phyloP scores from a whole-genome alignment of 495 filamentous ascomycete genomes.

The Penicillium longicatenatum region DNA sequence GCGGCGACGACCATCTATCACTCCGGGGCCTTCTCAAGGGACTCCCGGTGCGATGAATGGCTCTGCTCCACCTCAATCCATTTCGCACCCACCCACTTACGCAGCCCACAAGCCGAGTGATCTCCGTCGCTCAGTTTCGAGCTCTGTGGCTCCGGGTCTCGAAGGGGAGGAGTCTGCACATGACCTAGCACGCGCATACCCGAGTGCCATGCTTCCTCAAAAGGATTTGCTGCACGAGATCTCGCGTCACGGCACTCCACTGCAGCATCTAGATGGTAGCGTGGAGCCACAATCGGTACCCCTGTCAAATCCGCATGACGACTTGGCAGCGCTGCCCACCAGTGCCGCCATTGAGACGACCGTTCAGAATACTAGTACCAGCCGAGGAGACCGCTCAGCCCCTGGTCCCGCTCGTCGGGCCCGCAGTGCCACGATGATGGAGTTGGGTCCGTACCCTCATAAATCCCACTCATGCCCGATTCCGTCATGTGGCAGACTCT shows the following conservation, averaged over 20 bases:
- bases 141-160: slow-evolving; percentile 78
- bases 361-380: slow-evolving; percentile 61
- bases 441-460: slow-evolving; percentile 92
- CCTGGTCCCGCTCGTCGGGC: slow-evolving; percentile 81
- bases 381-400: slow-evolving; percentile 62
- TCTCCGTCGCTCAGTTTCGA: slow-evolving; percentile 87
- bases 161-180: slow-evolving; percentile 74
- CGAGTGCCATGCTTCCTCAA: slow-evolving; percentile 67
- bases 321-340: slow-evolving; percentile 64
- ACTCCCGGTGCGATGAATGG: slow-evolving; percentile 53
- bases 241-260: slow-evolving; percentile 84
- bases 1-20: slow-evolving; percentile 86
- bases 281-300: slow-evolving; percentile 63
- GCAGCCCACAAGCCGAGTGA: slow-evolving; percentile 78
- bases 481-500: slow-evolving; percentile 92
- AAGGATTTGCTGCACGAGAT: slow-evolving; percentile 78
- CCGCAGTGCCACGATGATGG: slow-evolving; percentile 94
- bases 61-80: slow-evolving; percentile 30
- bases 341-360: slow-evolving; percentile 61
- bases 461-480: slow-evolving; percentile 99
- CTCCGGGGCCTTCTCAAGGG: slow-evolving; percentile 67
- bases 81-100: slow-evolving; percentile 42
- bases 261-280: slow-evolving; percentile 77
- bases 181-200: slow-evolving; percentile 66
- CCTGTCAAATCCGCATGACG: slow-evolving; percentile 63